phyloP scores from a whole-genome alignment of 768 basidiomycete species.

The Coprinopsis marcescibilis region DNA sequence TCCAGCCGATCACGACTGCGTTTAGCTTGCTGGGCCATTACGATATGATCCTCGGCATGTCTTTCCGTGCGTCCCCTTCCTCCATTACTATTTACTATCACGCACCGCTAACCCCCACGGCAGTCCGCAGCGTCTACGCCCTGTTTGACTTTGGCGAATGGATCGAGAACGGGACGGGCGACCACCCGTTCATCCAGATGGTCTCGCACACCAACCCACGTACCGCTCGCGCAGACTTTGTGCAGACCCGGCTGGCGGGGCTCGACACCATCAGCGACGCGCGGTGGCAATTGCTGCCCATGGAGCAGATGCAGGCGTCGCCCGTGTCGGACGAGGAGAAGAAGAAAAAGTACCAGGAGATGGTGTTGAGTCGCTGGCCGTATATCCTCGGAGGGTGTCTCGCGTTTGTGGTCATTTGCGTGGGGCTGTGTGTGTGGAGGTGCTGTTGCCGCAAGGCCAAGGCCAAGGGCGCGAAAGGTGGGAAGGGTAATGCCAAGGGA shows the following conservation, averaged over 20 bases:
- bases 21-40: constrained; percentile 74
- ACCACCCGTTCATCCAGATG: constrained; percentile 66
- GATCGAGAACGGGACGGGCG: constrained; percentile 40
- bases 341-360: constrained; percentile 59
- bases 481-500: constrained; percentile 13
- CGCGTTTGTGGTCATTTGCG: constrained; percentile 36
- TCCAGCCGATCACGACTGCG: constrained; percentile 79
- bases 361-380: constrained; percentile 66
- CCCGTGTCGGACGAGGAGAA: constrained; percentile 61
- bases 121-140: constrained; percentile 74
- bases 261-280: constrained; percentile 47
- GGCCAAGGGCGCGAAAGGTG: too few species aligned
- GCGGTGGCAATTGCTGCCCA: constrained; percentile 56
- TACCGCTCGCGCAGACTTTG: constrained; percentile 60
- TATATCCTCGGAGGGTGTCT: constrained; percentile 64
- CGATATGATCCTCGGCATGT: constrained; percentile 81
- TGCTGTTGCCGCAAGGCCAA: constrained; percentile 46
- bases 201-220: constrained; percentile 49
- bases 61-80: constrained; percentile 37
- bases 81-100: constrained; percentile 8
- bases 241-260: constrained; percentile 54
- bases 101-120: too few species aligned
- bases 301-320: constrained; percentile 51
- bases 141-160: constrained; percentile 71
- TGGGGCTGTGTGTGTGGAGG: constrained; percentile 50